Evolutionary conservation across 1,139 yeast genomes (phyloP).

Genomic region (Casaregolazyma suthepensis): DNA sequence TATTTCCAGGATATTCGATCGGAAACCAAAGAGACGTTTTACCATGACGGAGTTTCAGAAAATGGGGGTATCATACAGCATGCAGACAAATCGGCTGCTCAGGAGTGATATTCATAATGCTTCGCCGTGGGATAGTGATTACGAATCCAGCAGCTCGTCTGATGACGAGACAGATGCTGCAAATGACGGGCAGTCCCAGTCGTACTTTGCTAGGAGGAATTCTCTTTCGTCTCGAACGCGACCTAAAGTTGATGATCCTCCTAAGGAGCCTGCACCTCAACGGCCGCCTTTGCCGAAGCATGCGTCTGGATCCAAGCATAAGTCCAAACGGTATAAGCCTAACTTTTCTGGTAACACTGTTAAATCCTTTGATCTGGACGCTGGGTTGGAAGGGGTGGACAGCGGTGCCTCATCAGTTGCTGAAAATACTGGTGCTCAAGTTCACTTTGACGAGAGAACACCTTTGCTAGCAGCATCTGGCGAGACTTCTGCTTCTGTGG

Average conservation of each 20-base stretch:
- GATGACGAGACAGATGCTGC: slow-evolving; percentile 18
- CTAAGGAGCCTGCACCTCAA: not conserved
- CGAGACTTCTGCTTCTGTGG: not conserved
- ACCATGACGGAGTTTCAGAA: slow-evolving; percentile 43
- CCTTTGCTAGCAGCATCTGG: slow-evolving; percentile 10
- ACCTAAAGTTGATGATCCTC: not conserved
- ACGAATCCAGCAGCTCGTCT: slow-evolving; percentile 20
- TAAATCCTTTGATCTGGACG: slow-evolving; percentile 1
- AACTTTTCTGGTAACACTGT: slow-evolving; percentile 69
- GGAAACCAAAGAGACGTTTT: slow-evolving; percentile 25
- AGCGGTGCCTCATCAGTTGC: slow-evolving; percentile 2
- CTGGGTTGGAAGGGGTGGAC: slow-evolving; percentile 5
- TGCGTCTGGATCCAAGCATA: slow-evolving; percentile 15
- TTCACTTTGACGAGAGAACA: slow-evolving; percentile 1
- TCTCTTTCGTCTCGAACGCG: not conserved
- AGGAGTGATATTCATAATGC: slow-evolving; percentile 33
- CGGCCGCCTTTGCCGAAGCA: slow-evolving; percentile 17
- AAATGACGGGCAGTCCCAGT: slow-evolving; percentile 14
- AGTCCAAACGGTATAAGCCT: slow-evolving; percentile 36
- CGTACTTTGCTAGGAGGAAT: slow-evolving; percentile 13
- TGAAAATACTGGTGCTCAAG: not conserved
- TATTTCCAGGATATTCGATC: slow-evolving; percentile 14
- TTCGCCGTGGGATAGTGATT: slow-evolving; percentile 25
- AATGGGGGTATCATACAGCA: slow-evolving; percentile 67
- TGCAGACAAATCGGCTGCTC: slow-evolving; percentile 53